Evolutionary conservation across 352 stramenopile species (phyloP).

Genomic region (Phytophthora europaea): DNA sequence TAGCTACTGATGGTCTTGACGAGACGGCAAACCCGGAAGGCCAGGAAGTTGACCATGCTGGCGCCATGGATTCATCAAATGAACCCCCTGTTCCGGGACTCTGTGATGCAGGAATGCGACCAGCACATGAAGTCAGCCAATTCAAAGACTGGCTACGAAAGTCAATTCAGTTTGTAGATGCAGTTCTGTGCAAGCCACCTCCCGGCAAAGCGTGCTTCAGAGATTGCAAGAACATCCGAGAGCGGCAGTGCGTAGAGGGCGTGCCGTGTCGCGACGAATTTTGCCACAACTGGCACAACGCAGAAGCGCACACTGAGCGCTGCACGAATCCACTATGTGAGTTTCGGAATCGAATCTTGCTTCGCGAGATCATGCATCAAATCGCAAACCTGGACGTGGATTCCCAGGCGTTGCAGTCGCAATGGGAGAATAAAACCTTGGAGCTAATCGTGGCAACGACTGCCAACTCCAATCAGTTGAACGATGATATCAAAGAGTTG

Average conservation of each 20-base stretch:
- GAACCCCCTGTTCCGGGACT: slow-evolving; percentile 49
- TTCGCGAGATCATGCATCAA: slow-evolving; percentile 75
- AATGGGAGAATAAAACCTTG: slow-evolving; percentile 40
- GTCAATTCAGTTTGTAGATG: slow-evolving; percentile 70
- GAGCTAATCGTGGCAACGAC: slow-evolving; percentile 17
- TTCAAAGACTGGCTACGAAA: slow-evolving; percentile 69
- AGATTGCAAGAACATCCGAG: slow-evolving; percentile 58
- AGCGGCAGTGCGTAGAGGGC: slow-evolving; percentile 57
- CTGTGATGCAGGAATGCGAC: slow-evolving; percentile 64
- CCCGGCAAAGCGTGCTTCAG: slow-evolving; percentile 51
- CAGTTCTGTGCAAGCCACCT: slow-evolving; percentile 61
- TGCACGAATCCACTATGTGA: slow-evolving; percentile 69
- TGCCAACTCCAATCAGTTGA: slow-evolving; percentile 19
- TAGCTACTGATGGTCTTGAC: background rate
- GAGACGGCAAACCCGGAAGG: background rate
- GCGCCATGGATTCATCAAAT: background rate
- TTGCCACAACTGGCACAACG: slow-evolving; percentile 71
- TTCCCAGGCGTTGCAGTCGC: slow-evolving; percentile 21
- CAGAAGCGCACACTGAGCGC: slow-evolving; percentile 66
- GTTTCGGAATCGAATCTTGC: slow-evolving; percentile 68
- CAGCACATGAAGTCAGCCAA: slow-evolving; percentile 53
- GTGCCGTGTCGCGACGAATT: slow-evolving; percentile 58
- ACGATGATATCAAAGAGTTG: slow-evolving; percentile 54
- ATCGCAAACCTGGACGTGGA: slow-evolving; percentile 52
- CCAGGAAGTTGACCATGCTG: background rate